Conservation (phyloP, 208 protist species). For the Trypanosoma scelopori region DNA sequence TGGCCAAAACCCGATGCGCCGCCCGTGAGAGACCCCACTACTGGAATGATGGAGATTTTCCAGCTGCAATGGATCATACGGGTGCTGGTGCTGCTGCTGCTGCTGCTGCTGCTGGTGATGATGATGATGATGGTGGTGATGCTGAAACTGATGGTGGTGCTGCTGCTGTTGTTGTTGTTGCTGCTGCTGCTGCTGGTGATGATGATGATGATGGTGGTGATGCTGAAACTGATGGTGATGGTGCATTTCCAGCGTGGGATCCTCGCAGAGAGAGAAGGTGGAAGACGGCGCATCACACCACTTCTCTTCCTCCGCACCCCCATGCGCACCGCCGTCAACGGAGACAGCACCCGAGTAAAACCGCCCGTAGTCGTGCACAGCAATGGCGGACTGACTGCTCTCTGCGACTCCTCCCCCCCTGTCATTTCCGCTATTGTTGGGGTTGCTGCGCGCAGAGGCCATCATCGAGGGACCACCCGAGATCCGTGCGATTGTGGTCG, state of each 20-base stretch:
- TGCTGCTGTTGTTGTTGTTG: background rate
- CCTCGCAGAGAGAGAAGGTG: background rate
- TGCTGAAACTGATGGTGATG: background rate
- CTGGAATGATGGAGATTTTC: background rate
- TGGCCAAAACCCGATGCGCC: background rate
- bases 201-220: too few relatives aligned
- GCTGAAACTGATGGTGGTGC: background rate
- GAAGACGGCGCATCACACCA: background rate
- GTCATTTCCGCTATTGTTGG: background rate
- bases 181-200: conserved; percentile 1
- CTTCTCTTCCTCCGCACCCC: background rate
- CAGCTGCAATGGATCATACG: background rate
- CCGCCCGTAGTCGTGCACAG: background rate
- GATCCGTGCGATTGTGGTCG: background rate
- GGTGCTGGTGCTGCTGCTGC: background rate
- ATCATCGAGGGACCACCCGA: background rate
- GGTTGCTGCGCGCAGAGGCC: background rate
- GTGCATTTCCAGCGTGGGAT: background rate
- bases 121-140: background rate
- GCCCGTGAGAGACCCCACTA: too few relatives aligned
- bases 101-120: too few relatives aligned
- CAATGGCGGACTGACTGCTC: background rate
- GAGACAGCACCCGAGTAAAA: background rate
- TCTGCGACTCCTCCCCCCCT: background rate
- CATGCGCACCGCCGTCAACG: background rate